Conservation (phyloP, 2,329 filamentous ascomycete genomes). For the Cordyceps tenuipes region DNA sequence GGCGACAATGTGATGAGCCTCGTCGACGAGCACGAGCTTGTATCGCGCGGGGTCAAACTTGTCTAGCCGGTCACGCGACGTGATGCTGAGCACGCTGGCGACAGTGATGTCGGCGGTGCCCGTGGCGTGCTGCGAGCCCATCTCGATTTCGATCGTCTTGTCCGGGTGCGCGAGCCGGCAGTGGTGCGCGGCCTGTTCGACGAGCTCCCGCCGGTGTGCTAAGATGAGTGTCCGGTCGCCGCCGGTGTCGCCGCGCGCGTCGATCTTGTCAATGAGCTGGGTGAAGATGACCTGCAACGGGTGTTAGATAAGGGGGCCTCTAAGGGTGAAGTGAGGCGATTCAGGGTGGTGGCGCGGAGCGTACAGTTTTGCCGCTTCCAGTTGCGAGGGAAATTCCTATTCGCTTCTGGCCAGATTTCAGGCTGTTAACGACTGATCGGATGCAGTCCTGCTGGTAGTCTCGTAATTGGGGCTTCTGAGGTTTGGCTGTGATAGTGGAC, state of each 20-base stretch:
- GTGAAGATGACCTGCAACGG: constrained; percentile 76
- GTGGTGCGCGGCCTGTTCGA: constrained; percentile 86
- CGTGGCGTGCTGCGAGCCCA: constrained; percentile 69
- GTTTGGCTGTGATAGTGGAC: constrained; percentile 4
- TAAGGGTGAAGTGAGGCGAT: background rate
- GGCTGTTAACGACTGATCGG: constrained; percentile 62
- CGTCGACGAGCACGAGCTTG: constrained; percentile 89
- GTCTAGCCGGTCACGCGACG: constrained; percentile 62
- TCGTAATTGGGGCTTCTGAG: constrained; percentile 49
- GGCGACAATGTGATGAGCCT: constrained; percentile 94
- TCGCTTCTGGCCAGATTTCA: constrained; percentile 65
- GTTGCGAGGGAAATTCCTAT: constrained; percentile 82
- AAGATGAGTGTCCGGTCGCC: constrained; percentile 80
- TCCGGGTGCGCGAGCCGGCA: constrained; percentile 72
- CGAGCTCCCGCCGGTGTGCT: constrained; percentile 84
- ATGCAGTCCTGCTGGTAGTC: constrained; percentile 91
- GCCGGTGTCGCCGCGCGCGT: constrained; percentile 37
- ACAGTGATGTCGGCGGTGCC: constrained; percentile 87
- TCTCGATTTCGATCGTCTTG: constrained; percentile 81
- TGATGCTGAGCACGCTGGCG: constrained; percentile 80
- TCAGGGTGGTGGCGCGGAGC: constrained; percentile 18
- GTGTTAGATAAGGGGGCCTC: background rate
- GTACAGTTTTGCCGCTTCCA: constrained; percentile 78
- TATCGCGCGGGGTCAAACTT: constrained; percentile 76
- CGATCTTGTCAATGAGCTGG: constrained; percentile 75